Conservation (phyloP, 164 flowering plant genomes). For the Magnolia sinica region DNA sequence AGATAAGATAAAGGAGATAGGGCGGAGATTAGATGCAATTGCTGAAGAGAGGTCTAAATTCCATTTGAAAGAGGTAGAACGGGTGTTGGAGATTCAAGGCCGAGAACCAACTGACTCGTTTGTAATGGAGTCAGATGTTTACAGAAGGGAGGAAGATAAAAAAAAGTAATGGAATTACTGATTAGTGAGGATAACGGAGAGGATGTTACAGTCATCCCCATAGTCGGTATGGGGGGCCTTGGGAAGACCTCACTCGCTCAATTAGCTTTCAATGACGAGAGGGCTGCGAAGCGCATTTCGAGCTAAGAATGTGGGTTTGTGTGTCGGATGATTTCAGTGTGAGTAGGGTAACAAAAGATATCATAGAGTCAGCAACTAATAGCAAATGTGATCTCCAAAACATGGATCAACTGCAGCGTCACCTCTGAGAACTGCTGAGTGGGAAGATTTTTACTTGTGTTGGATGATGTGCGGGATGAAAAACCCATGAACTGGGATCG, state of each 20-base stretch:
- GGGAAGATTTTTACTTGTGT: conserved; percentile 15
- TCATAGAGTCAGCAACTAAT: neutral
- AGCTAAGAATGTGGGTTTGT: conserved; percentile 2
- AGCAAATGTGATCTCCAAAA: neutral
- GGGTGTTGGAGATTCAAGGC: neutral
- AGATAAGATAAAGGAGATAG: neutral
- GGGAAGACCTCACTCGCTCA: conserved; percentile 15
- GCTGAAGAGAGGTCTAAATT: neutral
- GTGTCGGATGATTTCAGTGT: conserved; percentile 8
- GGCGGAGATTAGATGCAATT: conserved; percentile 5
- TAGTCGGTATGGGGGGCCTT: conserved; percentile 13
- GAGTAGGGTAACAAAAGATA: neutral
- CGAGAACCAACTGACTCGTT: neutral
- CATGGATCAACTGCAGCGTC: conserved; percentile 1
- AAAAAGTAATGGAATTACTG: neutral
- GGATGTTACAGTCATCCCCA: neutral
- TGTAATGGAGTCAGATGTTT: conserved; percentile 1
- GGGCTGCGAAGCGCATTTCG: neutral
- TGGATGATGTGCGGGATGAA: conserved; percentile 21
- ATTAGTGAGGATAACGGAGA: neutral
- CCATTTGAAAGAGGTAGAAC: neutral
- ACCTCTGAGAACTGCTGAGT: conserved; percentile 2
- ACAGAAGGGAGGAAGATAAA: conserved; percentile 3
- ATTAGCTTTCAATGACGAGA: conserved; percentile 6
- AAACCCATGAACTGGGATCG: conserved; percentile 6